A percentile compares a stretch with the other conserved stretches of the same genome.
These are phyloP conservation scores for Botrytis elliptica DNA, from an alignment of 2,329 filamentous ascomycete species.

Conservation along the genomic window DNA sequence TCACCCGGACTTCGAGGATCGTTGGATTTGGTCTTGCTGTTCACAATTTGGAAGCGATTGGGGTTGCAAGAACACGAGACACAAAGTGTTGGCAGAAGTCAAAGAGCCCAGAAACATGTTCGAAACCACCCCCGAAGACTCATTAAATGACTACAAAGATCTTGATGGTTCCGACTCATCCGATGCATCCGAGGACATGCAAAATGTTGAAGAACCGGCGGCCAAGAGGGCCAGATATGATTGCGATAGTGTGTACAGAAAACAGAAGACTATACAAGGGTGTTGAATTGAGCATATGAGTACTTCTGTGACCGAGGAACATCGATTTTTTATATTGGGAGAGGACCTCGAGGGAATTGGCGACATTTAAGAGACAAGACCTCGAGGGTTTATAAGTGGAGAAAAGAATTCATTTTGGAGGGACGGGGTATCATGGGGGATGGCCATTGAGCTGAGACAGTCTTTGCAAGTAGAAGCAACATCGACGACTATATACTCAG, in stretches of 20 bases:
- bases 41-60: constrained; percentile 2
- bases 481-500: neutral
- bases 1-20: neutral
- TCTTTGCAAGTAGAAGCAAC: neutral
- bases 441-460: neutral
- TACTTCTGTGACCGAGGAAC: neutral
- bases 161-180: neutral
- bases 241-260: neutral
- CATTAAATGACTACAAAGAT: neutral
- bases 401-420: neutral
- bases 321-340: neutral
- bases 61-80: neutral
- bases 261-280: too few species aligned
- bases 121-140: neutral
- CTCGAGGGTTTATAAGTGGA: neutral
- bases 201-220: neutral
- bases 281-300: too few species aligned
- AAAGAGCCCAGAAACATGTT: neutral
- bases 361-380: neutral
- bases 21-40: constrained; percentile 10
- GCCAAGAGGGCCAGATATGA: neutral
- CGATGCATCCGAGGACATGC: neutral
- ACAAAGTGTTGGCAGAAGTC: neutral
- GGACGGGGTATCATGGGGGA: neutral
- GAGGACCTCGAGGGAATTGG: neutral